A percentile compares a stretch with the other conserved stretches of the same genome.
Evolutionary conservation across 202 grass and related monocot species (phyloP).

Genomic region (Eragrostis tef): DNA sequence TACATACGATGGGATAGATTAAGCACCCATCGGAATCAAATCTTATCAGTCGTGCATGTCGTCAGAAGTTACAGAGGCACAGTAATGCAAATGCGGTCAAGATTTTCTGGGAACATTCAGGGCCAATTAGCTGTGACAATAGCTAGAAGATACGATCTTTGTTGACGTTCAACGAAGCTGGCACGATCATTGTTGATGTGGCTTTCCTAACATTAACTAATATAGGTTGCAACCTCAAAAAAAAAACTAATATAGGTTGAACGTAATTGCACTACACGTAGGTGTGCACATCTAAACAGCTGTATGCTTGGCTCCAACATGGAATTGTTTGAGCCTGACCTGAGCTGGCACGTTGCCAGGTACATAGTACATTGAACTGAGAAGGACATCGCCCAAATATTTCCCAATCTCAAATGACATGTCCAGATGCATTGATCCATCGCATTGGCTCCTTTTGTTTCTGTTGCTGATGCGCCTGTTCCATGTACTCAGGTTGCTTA

Average conservation of each 20-base stretch:
- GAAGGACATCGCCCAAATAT: conserved; percentile 10
- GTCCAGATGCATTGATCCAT: conserved; percentile 31
- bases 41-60: conserved; percentile 26
- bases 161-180: conserved; percentile 17
- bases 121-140: conserved; percentile 30
- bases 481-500: background rate
- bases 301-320: conserved; percentile 3
- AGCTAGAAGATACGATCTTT: conserved; percentile 32
- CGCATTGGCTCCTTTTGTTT: background rate
- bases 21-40: conserved; percentile 28
- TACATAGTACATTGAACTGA: background rate
- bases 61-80: background rate
- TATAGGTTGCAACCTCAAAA: too few relatives aligned
- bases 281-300: conserved; percentile 20
- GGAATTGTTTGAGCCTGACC: conserved; percentile 15
- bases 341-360: background rate
- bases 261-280: conserved; percentile 37
- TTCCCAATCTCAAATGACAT: background rate
- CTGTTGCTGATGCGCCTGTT: background rate
- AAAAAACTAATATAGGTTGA: background rate
- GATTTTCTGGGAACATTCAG: conserved; percentile 35
- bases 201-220: conserved; percentile 14
- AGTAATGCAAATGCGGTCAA: background rate
- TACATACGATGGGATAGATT: background rate
- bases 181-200: conserved; percentile 23